These are phyloP conservation scores for Ceriops zippeliana DNA, from an alignment of 345 rosid genomes.

Conservation along the genomic window DNA sequence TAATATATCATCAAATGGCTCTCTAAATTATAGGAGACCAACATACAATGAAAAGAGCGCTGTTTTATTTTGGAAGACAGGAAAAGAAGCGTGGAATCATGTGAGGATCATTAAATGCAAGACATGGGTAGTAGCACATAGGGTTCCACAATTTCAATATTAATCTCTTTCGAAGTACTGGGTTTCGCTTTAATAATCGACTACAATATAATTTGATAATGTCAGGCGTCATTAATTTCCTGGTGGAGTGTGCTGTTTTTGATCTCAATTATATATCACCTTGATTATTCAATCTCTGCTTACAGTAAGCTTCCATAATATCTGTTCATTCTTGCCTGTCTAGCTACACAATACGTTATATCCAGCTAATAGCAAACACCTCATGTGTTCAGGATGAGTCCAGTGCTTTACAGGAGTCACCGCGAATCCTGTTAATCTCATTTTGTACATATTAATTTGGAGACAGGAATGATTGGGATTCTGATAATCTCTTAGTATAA, in stretches of 20 bases:
- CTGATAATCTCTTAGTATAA: too few relatives aligned
- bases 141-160: constrained; percentile 35
- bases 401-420: constrained; percentile 2
- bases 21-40: constrained; percentile 26
- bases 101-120: constrained; percentile 47
- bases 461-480: too few relatives aligned
- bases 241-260: constrained; percentile 13
- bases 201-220: constrained; percentile 16
- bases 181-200: constrained; percentile 16
- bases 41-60: constrained; percentile 36
- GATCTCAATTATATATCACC: not conserved
- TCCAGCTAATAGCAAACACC: not conserved
- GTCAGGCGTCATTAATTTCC: constrained; percentile 42
- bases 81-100: constrained; percentile 38
- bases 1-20: not conserved
- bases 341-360: not conserved
- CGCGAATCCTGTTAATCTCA: not conserved
- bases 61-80: constrained; percentile 38
- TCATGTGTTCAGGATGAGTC: constrained; percentile 10
- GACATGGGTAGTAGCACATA: constrained; percentile 17
- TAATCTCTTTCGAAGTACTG: constrained; percentile 21
- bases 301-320: not conserved
- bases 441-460: not conserved
- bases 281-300: constrained; percentile 5
- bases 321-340: not conserved